Evolutionary conservation across 495 filamentous ascomycete species (phyloP), one percentile per base, ranked within the genome.

Genomic region (Aspergillus biplanus): DNA sequence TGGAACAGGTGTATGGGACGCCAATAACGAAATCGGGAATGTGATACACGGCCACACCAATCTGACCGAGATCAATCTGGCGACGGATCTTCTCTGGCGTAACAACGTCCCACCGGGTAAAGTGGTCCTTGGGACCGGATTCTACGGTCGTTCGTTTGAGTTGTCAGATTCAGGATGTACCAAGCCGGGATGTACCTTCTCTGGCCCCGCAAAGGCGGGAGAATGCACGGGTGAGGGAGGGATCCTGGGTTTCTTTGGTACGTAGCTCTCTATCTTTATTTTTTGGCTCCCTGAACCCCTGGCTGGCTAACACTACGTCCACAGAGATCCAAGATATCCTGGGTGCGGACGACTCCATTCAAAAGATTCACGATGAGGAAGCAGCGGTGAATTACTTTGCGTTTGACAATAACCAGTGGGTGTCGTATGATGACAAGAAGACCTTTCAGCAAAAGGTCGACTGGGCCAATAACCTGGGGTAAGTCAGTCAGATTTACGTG

Each of bases 111-210:
- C 63, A 8, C 67, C 83, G 0, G 62, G 59, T 0, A 74, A 81
- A 57, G 69, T 87, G 6, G 70, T 67, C 54, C 59, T 86, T 3
- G 84, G 85, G 1, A 31, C 81, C 5, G 84, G 58, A 13, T 59
- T 59, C 63, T 88, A 88, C 60, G 85, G 85, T 0, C 72, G 84
- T 4, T 61, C 64, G 16, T 73, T 71, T 50, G 67, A 65, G 13
- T 47, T 74, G 3, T 27, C 37, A 12, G 64, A 68, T 54, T 56
- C 59, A 15, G 66, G 62, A 6, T 74, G 71, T 49, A 70, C 55
- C 9, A 70, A 52, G n/a, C 71, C 71, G 37, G 63, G 65, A 6
- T 74, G 71, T 44, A 39, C 54, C 18, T 54, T 54, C 27, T 6
- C 5, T 47, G 69, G 68, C 27, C 44, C 67, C 1, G 69, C 70